These are phyloP conservation scores for Wallacemonas collosoma DNA, from an alignment of 208 protist species.

Conservation along the genomic window DNA sequence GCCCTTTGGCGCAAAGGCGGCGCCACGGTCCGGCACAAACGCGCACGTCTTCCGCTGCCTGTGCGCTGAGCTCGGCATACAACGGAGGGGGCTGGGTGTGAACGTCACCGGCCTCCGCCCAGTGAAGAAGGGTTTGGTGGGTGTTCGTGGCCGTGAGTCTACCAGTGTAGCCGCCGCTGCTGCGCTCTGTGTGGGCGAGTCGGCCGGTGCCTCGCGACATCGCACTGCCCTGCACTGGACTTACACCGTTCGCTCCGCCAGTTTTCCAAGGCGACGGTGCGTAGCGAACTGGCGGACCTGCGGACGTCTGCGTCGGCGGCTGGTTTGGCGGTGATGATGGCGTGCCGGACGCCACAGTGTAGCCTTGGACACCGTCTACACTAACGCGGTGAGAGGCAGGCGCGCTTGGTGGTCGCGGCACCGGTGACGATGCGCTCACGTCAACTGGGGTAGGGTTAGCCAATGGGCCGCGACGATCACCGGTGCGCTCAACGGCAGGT, in stretches of 20 bases:
- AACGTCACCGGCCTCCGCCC: conserved; percentile 29
- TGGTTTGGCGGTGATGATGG: too few species aligned
- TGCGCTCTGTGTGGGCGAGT: too few species aligned
- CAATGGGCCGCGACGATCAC: neutral
- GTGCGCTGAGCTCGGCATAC: conserved; percentile 12
- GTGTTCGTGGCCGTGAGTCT: neutral
- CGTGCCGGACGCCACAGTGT: too few species aligned
- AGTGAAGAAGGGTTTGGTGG: conserved; percentile 19
- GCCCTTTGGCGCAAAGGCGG: conserved; percentile 6
- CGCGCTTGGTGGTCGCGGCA: too few species aligned
- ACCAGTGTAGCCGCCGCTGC: too few species aligned
- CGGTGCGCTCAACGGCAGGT: neutral
- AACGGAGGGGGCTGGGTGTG: conserved; percentile 1
- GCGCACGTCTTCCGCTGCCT: conserved; percentile 12
- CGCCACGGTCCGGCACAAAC: conserved; percentile 11
- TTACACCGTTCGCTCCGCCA: neutral
- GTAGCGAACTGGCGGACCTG: neutral
- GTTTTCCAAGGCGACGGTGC: conserved; percentile 3
- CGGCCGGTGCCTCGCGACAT: too few species aligned
- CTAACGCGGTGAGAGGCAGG: too few species aligned
- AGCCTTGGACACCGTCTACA: too few species aligned
- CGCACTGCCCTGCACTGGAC: too few species aligned
- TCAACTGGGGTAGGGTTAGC: too few species aligned
- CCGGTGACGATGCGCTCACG: too few species aligned
- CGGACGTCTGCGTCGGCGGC: neutral